Base-by-base conservation (phyloP, 805 yeast genomes). In the Starmerella cellae region DNA sequence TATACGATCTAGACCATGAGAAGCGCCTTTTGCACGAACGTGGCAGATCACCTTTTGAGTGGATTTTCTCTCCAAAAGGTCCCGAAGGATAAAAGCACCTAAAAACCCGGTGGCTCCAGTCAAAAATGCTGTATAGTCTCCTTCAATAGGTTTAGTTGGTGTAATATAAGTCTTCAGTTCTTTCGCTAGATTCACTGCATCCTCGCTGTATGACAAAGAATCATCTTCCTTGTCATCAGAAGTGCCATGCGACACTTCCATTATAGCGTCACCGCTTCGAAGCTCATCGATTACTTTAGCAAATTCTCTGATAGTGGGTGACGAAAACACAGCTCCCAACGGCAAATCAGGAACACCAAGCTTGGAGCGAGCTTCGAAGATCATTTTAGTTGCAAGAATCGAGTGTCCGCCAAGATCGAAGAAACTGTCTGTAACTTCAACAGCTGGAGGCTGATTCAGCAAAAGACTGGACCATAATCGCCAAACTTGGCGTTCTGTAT, bases 401-500 rank as follows among this genome's bases (percentile, higher is more conserved):
- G 97, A 88, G 62, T 91, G 99, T 2, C 99, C 99, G 45, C 99
- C 99, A 41, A 93, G 66, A 58, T 91, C 99, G 57, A 91, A 91
- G 73, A 91, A 91, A 1, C 94, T 82, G 60, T 91, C 98, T 2
- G 73, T 72, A 27, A 79, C 79, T 24, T 79, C 68, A 34, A 85
- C 71, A 2, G 81, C 64, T 1, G 88, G 79, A 5, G 96, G 95
- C 49, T 75, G 72, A 51, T 76, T 80, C 34, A 97, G 97, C 52
- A 91, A 69, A 11, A 91, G 79, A 21, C 71, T 71, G 40, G 80
- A 63, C 98, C 98, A 91, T 46, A 91, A 62, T 44, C 85, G 87
- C 48, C 80, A 74, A 34, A 91, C 73, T 46, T 73, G 66, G 1
- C 69, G 61, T 63, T 91, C 94, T 28, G 73, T 68, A 35, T 70